A percentile compares a stretch with the other conserved stretches of the same genome.
phyloP scores from a whole-genome alignment of 176 grass and related monocot species.

The maize (Zea mays) region Zm-B73-REFERENCE-NAM-5.0 NC_050102.1:144449501-144450000 shows the following conservation, averaged over 20 bases:
- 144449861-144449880: slow-evolving; percentile 72
- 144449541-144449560: no score
- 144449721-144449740: not conserved
- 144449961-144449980: slow-evolving; percentile 6
- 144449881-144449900: slow-evolving; percentile 62
- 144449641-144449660: not conserved
- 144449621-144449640: not conserved
- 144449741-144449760: slow-evolving; percentile 29
- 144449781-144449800: slow-evolving; percentile 78
- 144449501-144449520: no score
- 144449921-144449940: slow-evolving; percentile 46
- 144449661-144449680: not conserved
- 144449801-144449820: slow-evolving; percentile 67
- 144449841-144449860: slow-evolving; percentile 89
- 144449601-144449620: not conserved
- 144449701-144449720: not conserved
- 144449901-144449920: slow-evolving; percentile 73
- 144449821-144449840: slow-evolving; percentile 82
- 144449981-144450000: slow-evolving; percentile 64
- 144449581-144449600: not conserved
- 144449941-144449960: slow-evolving; percentile 21
- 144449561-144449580: not conserved
- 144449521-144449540: no score
- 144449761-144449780: slow-evolving; percentile 83
- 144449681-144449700: slow-evolving; percentile 16